Percentiles rank a stretch among this genome's conserved stretches.
phyloP scores from a whole-genome alignment of 345 rosid species.

The Theobroma cacao region DNA sequence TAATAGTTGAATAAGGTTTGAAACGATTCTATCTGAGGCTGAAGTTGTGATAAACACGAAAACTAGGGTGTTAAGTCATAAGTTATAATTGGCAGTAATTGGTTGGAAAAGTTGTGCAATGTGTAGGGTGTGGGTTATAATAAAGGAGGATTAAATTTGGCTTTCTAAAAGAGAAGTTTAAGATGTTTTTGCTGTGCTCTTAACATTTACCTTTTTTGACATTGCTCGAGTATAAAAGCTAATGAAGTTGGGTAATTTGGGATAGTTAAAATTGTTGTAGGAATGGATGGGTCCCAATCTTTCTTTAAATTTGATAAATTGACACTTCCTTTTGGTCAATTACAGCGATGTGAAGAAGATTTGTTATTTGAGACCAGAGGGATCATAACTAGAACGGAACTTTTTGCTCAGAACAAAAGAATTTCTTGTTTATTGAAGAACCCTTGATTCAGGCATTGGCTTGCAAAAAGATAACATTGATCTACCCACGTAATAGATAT shows the following conservation, averaged over 20 bases:
- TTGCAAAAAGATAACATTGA: background rate
- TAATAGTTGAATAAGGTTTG: background rate
- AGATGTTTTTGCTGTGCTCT: background rate
- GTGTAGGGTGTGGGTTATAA: background rate
- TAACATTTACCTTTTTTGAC: background rate
- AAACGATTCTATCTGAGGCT: background rate
- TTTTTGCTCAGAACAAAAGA: background rate
- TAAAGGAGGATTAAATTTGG: background rate
- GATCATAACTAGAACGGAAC: background rate
- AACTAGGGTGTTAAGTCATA: background rate
- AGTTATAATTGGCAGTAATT: background rate
- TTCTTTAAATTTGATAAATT: background rate
- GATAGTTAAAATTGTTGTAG: background rate
- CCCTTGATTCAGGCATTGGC: background rate
- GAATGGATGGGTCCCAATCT: background rate
- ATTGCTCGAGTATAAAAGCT: background rate
- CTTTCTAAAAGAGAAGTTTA: background rate
- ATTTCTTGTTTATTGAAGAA: background rate
- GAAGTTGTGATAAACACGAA: background rate
- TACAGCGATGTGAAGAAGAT: background rate
- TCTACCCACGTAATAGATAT: background rate
- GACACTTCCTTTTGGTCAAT: background rate
- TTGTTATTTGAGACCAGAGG: background rate
- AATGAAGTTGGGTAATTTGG: background rate
- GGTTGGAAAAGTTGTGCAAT: background rate